Conservation (phyloP, 2,329 filamentous ascomycete genomes). For the Coniochaeta hoffmannii region DNA sequence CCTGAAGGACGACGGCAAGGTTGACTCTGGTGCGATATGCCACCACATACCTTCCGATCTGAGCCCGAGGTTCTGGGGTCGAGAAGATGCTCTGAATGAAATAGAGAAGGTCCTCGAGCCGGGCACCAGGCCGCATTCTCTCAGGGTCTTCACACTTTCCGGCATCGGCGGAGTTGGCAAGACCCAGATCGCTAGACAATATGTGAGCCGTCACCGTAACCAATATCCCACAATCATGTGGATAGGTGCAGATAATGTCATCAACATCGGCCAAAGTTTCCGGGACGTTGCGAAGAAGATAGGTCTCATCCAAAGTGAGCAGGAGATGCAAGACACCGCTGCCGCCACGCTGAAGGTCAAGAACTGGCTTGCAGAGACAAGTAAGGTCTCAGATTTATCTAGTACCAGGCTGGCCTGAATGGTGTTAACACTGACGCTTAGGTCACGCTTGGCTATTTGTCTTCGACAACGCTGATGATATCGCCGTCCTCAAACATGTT, state of each 20-base stretch:
- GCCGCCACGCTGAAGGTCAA: neutral
- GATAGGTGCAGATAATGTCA: neutral
- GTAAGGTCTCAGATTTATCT: too few species aligned
- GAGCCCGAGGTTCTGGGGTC: neutral
- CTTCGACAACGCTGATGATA: neutral
- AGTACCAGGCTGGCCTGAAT: too few species aligned
- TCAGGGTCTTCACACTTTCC: neutral
- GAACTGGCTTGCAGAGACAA: neutral
- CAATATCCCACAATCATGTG: neutral
- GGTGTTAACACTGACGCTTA: neutral
- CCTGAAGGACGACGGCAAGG: neutral
- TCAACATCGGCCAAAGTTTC: neutral
- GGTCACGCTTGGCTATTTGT: neutral
- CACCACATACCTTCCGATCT: neutral
- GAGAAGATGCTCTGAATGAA: neutral
- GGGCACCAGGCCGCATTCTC: neutral
- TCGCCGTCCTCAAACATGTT: neutral
- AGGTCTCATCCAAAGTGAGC: neutral
- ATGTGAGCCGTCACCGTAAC: neutral
- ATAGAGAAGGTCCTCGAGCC: neutral
- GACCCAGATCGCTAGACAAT: neutral
- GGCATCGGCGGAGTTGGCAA: neutral
- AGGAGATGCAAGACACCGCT: neutral
- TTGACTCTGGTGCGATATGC: neutral
- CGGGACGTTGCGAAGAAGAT: neutral